These are phyloP conservation scores for Claviceps spartinae DNA, from an alignment of 2,329 filamentous ascomycete species.

Conservation along the genomic window DNA sequence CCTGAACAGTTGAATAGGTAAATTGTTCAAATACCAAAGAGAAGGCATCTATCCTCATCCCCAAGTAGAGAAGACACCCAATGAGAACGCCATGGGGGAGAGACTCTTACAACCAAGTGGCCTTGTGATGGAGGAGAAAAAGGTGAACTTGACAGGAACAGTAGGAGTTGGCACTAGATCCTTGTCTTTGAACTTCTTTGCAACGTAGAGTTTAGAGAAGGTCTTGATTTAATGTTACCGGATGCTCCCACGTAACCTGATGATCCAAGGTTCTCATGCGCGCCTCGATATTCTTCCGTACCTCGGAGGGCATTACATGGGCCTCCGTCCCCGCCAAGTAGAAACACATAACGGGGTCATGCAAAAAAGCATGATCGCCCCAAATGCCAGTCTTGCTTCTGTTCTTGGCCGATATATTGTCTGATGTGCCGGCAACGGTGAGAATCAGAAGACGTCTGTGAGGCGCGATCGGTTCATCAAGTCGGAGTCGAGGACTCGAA, in stretches of 20 bases:
- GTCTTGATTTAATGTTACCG: slow-evolving; percentile 20
- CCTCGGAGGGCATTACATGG: slow-evolving; percentile 15
- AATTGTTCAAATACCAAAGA: neutral
- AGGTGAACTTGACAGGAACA: neutral
- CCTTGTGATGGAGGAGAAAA: neutral
- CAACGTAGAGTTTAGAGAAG: neutral
- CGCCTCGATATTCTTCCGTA: slow-evolving; percentile 18
- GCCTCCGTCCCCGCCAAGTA: slow-evolving; percentile 16
- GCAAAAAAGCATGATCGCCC: slow-evolving; percentile 17
- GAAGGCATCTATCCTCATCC: neutral
- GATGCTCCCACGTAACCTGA: slow-evolving; percentile 29
- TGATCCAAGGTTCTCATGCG: slow-evolving; percentile 21
- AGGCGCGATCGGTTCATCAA: neutral
- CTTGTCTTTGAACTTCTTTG: too few relatives aligned
- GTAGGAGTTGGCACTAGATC: neutral
- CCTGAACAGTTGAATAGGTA: neutral
- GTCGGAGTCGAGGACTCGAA: too few relatives aligned
- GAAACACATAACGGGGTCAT: slow-evolving; percentile 19
- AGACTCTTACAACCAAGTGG: neutral
- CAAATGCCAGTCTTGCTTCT: neutral
- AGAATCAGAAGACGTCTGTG: neutral
- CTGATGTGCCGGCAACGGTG: neutral
- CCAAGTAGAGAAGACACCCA: neutral
- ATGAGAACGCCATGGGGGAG: neutral
- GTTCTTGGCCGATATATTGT: neutral